phyloP scores from a whole-genome alignment of 352 stramenopile genomes.

The Salisapilia sapeloensis region DNA sequence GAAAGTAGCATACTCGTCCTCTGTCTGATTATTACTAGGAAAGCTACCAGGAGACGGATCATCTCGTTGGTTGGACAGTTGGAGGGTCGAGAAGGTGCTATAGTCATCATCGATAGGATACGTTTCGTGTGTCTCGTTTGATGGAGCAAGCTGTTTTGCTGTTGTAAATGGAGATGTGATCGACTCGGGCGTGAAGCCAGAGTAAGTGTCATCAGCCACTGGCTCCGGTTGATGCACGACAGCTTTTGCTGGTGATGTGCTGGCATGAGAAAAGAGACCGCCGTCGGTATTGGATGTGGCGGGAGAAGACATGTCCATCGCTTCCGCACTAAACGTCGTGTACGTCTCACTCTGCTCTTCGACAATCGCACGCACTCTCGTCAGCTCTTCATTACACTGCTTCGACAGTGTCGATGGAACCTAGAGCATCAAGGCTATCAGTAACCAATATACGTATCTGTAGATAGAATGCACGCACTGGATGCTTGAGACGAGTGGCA shows the following conservation, averaged over 20 bases:
- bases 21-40: no score
- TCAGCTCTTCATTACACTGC: slow-evolving; percentile 30
- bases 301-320: slow-evolving; percentile 12
- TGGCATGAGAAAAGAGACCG: neutral
- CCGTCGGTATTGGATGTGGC: neutral
- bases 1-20: no score
- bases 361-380: slow-evolving; percentile 13
- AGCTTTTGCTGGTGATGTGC: slow-evolving; percentile 7
- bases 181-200: slow-evolving; percentile 21
- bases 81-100: neutral
- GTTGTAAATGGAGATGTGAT: no score
- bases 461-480: slow-evolving; percentile 11
- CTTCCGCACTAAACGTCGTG: slow-evolving; percentile 49
- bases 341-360: slow-evolving; percentile 38
- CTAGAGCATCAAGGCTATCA: slow-evolving; percentile 5
- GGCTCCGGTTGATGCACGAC: no score
- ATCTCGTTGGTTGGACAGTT: no score
- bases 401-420: slow-evolving; percentile 29
- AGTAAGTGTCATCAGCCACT: slow-evolving; percentile 16
- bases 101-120: neutral
- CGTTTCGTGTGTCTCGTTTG: neutral
- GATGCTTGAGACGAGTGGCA: slow-evolving; percentile 30
- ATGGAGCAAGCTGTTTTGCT: no score
- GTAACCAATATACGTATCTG: neutral
- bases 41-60: no score